Percentiles rank a stretch among this genome's conserved stretches.
These are phyloP conservation scores for Fusarium sp. DNA, from an alignment of 2,329 filamentous ascomycete genomes.

Conservation along the genomic window DNA sequence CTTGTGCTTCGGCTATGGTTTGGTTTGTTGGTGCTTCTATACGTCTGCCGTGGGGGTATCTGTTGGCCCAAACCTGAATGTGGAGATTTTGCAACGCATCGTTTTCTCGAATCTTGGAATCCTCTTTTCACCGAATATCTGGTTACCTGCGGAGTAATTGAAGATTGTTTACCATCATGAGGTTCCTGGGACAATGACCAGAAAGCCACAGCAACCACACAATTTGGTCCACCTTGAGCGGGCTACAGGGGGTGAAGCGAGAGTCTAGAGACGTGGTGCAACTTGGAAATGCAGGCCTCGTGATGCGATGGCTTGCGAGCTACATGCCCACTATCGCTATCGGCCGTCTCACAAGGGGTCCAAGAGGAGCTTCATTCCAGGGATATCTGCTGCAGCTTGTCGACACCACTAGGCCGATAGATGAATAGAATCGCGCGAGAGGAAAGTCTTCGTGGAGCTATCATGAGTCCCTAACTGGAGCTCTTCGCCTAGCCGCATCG, in stretches of 20 bases:
- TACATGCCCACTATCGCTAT: conserved; percentile 29
- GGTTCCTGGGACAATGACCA: conserved; percentile 6
- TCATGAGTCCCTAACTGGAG: conserved; percentile 29
- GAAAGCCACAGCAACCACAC: conserved; percentile 39
- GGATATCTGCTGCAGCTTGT: conserved; percentile 37
- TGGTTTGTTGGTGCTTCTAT: neutral
- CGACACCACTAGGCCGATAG: conserved; percentile 9
- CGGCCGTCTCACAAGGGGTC: conserved; percentile 28
- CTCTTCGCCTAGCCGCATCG: conserved; percentile 26
- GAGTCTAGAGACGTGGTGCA: conserved; percentile 29
- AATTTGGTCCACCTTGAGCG: conserved; percentile 34
- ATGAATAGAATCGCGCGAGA: conserved; percentile 26
- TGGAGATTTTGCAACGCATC: conserved; percentile 5
- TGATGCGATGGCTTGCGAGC: conserved; percentile 37
- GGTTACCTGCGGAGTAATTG: conserved; percentile 2
- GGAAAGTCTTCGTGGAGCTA: conserved; percentile 30
- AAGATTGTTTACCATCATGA: conserved; percentile 31
- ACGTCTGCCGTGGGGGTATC: conserved; percentile 33
- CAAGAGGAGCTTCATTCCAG: conserved; percentile 13
- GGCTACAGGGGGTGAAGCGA: conserved; percentile 42
- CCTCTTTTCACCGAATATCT: conserved; percentile 7
- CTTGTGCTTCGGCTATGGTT: conserved; percentile 17
- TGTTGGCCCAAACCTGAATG: neutral
- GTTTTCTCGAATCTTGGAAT: conserved; percentile 2
- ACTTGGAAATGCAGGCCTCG: conserved; percentile 44